Evolutionary conservation across 257 asterid species (phyloP).

Genomic region (Cinchona pubescens): DNA sequence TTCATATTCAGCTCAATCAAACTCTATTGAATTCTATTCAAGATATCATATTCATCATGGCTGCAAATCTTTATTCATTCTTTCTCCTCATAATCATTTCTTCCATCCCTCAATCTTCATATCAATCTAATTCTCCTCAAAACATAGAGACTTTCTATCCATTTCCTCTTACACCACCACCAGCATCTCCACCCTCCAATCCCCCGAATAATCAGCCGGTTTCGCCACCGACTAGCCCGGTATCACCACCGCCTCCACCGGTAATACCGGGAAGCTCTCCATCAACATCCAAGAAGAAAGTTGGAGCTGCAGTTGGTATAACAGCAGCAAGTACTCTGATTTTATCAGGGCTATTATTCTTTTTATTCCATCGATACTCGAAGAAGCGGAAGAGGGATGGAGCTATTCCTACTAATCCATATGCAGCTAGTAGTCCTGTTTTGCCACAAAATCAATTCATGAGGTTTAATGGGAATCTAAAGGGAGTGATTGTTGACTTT

Average conservation of each 20-base stretch:
- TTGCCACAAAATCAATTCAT: constrained; percentile 33
- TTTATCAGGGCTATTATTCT: constrained; percentile 42
- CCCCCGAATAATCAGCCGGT: neutral
- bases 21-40: constrained; percentile 17
- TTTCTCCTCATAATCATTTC: constrained; percentile 23
- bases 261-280: constrained; percentile 23
- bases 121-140: constrained; percentile 44
- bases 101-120: constrained; percentile 29
- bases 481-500: constrained; percentile 82
- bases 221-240: constrained; percentile 11
- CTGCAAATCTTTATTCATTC: constrained; percentile 24
- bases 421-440: constrained; percentile 17
- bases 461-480: constrained; percentile 58
- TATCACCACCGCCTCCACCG: constrained; percentile 22
- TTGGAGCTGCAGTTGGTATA: constrained; percentile 61
- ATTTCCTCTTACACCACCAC: constrained; percentile 26
- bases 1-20: constrained; percentile 20
- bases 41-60: constrained; percentile 42
- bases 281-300: constrained; percentile 42
- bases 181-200: constrained; percentile 8
- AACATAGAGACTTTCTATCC: constrained; percentile 70
- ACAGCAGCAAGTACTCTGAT: constrained; percentile 59
- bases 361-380: constrained; percentile 33
- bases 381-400: constrained; percentile 35
- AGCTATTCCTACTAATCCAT: constrained; percentile 19